Conservation (phyloP, 495 filamentous ascomycete species). For the Chaetomium tenue region DNA sequence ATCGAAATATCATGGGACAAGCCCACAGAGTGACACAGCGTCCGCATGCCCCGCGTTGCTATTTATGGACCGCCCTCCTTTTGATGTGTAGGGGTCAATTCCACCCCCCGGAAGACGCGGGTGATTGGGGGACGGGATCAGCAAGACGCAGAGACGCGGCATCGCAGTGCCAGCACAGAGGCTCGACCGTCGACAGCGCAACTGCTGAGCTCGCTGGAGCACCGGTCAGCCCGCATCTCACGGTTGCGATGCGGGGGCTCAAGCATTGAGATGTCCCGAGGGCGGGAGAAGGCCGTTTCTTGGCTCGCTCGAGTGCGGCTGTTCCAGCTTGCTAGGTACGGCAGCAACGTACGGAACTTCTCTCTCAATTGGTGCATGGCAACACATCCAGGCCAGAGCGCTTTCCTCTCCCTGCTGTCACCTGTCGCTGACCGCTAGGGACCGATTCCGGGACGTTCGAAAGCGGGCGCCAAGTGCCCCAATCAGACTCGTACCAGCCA, state of each 20-base stretch:
- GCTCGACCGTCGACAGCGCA: background rate
- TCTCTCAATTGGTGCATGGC: background rate
- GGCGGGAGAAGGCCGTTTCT: background rate
- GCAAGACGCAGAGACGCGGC: background rate
- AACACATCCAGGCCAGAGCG: background rate
- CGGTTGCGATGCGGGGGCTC: background rate
- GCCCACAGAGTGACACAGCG: background rate
- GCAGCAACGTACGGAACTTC: constrained; percentile 6
- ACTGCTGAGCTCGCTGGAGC: background rate
- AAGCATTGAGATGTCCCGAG: background rate
- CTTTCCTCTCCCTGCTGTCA: background rate
- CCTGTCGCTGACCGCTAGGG: too few species aligned
- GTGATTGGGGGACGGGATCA: constrained; percentile 3
- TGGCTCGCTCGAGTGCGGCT: background rate
- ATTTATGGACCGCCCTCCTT: constrained; percentile 15
- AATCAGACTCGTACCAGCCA: background rate
- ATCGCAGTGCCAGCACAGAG: constrained; percentile 14
- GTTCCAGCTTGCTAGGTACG: too few species aligned
- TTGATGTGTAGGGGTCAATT: background rate
- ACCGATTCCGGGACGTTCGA: background rate
- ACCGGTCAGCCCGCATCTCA: background rate
- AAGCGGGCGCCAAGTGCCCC: constrained; percentile 9
- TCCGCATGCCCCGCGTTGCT: constrained; percentile 10
- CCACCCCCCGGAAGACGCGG: background rate
- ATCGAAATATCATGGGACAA: background rate